These are phyloP conservation scores for Protostelium mycophagum DNA, from an alignment of 78 protist genomes.

Conservation along the genomic window DNA sequence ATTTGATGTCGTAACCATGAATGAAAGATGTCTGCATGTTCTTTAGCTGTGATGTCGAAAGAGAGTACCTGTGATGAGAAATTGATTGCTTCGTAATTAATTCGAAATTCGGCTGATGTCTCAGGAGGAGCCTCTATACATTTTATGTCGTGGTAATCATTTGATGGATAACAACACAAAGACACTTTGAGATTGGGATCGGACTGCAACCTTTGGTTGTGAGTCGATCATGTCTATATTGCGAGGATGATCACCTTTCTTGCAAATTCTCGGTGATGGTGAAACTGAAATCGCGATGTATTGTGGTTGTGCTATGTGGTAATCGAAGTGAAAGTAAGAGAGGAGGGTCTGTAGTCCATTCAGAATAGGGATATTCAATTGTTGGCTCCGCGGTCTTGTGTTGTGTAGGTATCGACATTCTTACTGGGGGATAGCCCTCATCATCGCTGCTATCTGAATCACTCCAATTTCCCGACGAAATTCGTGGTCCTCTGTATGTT, in stretches of 20 bases:
- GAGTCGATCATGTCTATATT: neutral
- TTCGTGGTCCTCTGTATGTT: too few relatives aligned
- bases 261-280: neutral
- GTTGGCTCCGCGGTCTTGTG: neutral
- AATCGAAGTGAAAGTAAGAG: neutral
- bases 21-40: neutral
- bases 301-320: neutral
- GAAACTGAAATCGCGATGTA: neutral
- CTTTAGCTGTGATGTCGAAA: too few relatives aligned
- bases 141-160: neutral
- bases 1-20: neutral
- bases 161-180: neutral
- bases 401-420: neutral
- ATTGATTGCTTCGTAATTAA: neutral
- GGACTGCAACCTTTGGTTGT: too few relatives aligned
- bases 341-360: neutral
- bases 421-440: neutral
- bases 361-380: neutral
- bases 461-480: neutral
- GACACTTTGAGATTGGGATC: too few relatives aligned
- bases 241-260: neutral
- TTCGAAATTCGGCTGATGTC: neutral
- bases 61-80: neutral
- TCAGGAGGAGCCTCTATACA: neutral
- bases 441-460: neutral